phyloP scores from a whole-genome alignment of 192 early-diverging fungal genomes.

The Funneliformis mosseae region DNA sequence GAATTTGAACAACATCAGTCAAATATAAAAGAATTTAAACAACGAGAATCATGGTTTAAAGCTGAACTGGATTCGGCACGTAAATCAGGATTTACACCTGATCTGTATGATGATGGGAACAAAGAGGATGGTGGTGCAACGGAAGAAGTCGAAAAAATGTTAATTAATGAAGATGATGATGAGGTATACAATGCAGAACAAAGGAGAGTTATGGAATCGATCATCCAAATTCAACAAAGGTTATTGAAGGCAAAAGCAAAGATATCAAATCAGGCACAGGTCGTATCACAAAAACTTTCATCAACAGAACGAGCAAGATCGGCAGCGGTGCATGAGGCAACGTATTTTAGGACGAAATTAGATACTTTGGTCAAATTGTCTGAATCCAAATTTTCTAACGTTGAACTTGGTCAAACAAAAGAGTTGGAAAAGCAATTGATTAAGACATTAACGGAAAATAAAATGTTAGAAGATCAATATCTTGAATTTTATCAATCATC shows the following conservation, averaged over 20 bases:
- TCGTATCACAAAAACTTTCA: constrained; percentile 48
- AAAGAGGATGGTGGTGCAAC: constrained; percentile 9
- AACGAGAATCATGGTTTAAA: constrained; percentile 50
- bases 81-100: constrained; percentile 35
- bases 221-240: constrained; percentile 51
- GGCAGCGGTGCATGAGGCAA: constrained; percentile 56
- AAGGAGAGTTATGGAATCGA: constrained; percentile 48
- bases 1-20: constrained; percentile 38
- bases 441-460: constrained; percentile 43
- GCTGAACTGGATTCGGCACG: constrained; percentile 47
- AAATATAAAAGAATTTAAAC: constrained; percentile 40
- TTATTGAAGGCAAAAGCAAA: constrained; percentile 41
- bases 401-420: constrained; percentile 43
- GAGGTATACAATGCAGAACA: constrained; percentile 47
- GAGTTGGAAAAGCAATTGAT: constrained; percentile 50
- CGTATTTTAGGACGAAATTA: constrained; percentile 54
- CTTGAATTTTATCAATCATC: constrained; percentile 47
- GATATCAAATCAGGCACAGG: constrained; percentile 39
- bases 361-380: constrained; percentile 45
- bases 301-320: constrained; percentile 49
- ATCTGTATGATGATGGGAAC: constrained; percentile 34
- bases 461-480: constrained; percentile 39
- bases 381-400: constrained; percentile 31
- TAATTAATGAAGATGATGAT: not conserved
- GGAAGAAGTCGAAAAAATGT: constrained; percentile 38